A percentile compares a stretch with the other conserved stretches of the same genome.
Conservation (phyloP, 1,139 yeast genomes). For the Torulaspora pretoriensis region DNA sequence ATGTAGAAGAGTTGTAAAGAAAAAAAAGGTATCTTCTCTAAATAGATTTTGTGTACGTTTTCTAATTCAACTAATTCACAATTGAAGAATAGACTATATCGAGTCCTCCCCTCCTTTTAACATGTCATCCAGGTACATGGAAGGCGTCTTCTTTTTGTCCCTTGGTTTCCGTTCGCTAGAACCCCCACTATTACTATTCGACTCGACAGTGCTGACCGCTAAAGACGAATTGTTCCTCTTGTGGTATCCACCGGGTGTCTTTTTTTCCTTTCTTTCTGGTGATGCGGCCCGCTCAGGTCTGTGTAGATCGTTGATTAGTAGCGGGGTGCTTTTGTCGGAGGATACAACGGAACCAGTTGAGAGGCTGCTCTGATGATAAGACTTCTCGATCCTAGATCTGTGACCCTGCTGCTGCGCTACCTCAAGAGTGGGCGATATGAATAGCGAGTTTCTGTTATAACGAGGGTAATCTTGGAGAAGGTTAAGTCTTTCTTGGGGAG, state of each 20-base stretch:
- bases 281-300: conserved; percentile 32
- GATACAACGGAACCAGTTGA: conserved; percentile 12
- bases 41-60: conserved; percentile 4
- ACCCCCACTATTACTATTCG: neutral
- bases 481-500: conserved; percentile 14
- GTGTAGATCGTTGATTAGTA: conserved; percentile 10
- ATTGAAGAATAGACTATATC: neutral
- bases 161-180: conserved; percentile 4
- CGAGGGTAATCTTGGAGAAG: conserved; percentile 14
- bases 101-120: conserved; percentile 10
- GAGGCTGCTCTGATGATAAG: conserved; percentile 4
- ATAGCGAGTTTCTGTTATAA: conserved; percentile 42
- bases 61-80: conserved; percentile 4
- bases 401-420: conserved; percentile 45
- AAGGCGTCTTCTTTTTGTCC: conserved; percentile 16
- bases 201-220: conserved; percentile 13
- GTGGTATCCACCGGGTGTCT: conserved; percentile 20
- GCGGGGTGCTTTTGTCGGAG: conserved; percentile 12
- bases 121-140: conserved; percentile 20
- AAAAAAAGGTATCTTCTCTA: conserved; percentile 1
- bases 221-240: conserved; percentile 26
- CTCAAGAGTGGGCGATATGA: conserved; percentile 75
- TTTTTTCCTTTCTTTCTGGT: conserved; percentile 29
- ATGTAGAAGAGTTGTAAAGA: conserved; percentile 31
- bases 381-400: conserved; percentile 8